Conservation (phyloP, 768 basidiomycete species). For the Suillus variegatus region DNA sequence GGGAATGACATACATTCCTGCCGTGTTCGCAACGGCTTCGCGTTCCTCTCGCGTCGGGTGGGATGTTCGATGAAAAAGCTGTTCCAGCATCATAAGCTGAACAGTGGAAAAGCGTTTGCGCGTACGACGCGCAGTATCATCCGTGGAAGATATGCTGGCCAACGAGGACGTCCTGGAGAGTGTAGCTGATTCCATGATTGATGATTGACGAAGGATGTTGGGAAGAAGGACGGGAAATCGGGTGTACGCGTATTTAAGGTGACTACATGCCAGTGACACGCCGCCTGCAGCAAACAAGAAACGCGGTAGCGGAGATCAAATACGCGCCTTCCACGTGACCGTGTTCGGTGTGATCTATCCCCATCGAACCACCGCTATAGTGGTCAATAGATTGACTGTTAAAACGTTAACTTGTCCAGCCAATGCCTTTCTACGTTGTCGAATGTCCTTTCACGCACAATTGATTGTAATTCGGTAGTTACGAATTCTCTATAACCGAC, state of each 20-base stretch:
- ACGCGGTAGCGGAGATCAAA: constrained; percentile 22
- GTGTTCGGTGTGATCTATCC: constrained; percentile 20
- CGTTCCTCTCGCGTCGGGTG: constrained; percentile 78
- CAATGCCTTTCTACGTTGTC: not conserved
- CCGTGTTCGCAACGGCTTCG: constrained; percentile 59
- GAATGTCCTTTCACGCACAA: not conserved
- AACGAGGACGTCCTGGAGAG: constrained; percentile 59
- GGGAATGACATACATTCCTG: constrained; percentile 55
- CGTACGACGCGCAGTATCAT: constrained; percentile 55
- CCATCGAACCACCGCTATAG: not conserved
- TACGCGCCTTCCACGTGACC: constrained; percentile 33
- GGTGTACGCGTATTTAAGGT: constrained; percentile 26
- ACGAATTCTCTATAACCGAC: not conserved
- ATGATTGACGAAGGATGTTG: not conserved
- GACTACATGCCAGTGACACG: constrained; percentile 3
- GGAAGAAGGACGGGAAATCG: constrained; percentile 2
- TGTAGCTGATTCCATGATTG: constrained; percentile 18
- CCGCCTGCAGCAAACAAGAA: constrained; percentile 24
- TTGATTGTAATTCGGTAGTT: not conserved
- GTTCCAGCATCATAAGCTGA: constrained; percentile 73
- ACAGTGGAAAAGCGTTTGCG: constrained; percentile 69
- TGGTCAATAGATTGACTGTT: not conserved
- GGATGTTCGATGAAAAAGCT: constrained; percentile 69
- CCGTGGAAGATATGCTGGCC: constrained; percentile 53
- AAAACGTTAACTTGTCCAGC: not conserved